Evolutionary conservation across 306 rosid genomes (phyloP), one percentile per base, ranked within the genome.

Genomic region (Chamaecrista fasciculata): DNA sequence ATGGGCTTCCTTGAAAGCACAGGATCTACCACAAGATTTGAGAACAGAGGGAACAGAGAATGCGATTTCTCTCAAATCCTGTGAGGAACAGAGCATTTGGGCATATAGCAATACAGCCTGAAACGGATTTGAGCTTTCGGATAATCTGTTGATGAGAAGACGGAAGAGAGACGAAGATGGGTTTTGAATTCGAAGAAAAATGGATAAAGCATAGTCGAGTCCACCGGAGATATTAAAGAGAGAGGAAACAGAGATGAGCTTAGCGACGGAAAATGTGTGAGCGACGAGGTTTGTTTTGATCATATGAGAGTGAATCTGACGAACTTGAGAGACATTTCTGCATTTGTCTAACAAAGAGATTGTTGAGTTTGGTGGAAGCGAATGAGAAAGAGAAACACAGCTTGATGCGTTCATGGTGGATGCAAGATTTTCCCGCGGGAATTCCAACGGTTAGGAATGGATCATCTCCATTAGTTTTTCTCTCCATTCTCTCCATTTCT

Each of bases 281-380:
- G 47, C 42, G 26, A 83, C 49, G 74, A 86, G 81, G 70, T 81
- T 83, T 59, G 88, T 83, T 74, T 86, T 86, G 78, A 86, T 67
- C 26, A 79, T 31, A 58, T 73, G 73, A 46, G 83, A 86, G 28
- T 81, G 88, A 51, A 86, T 62, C 76, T 83, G 88, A 49, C 79
- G 81, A 10, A 76, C 71, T 69, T 81, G 83, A 31, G 55, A 24
- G 42, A 62, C 5, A 58, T 85, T 67, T 65, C 60, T 81, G 76
- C 86, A 77, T 78, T 81, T 83, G 6, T 76, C 78, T 4, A 86
- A 68, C 26, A 25, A 14, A 11, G 56, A 46, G 36, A 76, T 24
- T 19, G 79, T 68, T 59, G 80, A 75, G 56, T 53, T 79, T 25
- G 36, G 7, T 33, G 36, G 7, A 33, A 48, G n/a, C 62, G 0